Percentiles rank a stretch among this genome's conserved stretches.
phyloP scores from a whole-genome alignment of 805 yeast genomes.

The Ogataea wickerhamii region DNA sequence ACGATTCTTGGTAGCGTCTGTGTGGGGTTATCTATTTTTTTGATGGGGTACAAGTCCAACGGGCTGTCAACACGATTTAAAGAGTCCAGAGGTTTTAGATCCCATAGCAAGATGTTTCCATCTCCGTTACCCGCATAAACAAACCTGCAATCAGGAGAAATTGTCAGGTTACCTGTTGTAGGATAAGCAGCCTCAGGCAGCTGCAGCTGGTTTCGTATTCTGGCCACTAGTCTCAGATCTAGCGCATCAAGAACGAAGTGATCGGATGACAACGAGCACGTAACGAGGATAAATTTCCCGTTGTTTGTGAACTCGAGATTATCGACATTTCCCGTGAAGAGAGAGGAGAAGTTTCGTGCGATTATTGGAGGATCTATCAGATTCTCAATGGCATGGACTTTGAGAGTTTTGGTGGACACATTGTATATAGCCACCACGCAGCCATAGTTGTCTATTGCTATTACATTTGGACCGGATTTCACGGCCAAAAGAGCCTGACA shows the following conservation, averaged over 20 bases:
- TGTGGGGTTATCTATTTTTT: conserved; percentile 13
- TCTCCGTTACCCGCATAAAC: conserved; percentile 59
- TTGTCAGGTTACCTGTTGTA: conserved; percentile 54
- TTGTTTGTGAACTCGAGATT: conserved; percentile 42
- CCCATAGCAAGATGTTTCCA: conserved; percentile 53
- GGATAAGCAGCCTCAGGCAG: conserved; percentile 34
- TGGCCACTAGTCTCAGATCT: conserved; percentile 19
- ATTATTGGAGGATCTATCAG: conserved; percentile 58
- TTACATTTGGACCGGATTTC: conserved; percentile 33
- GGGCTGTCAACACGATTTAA: background rate
- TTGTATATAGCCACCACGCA: conserved; percentile 68
- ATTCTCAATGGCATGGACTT: conserved; percentile 58
- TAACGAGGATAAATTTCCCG: conserved; percentile 38
- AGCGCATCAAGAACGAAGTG: conserved; percentile 22
- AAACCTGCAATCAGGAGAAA: conserved; percentile 65
- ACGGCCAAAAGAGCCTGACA: conserved; percentile 60
- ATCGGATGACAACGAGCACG: conserved; percentile 24
- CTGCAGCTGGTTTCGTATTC: conserved; percentile 46
- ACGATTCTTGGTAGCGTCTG: conserved; percentile 44
- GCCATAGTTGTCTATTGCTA: conserved; percentile 84
- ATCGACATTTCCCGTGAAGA: conserved; percentile 1
- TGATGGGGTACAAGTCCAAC: conserved; percentile 18
- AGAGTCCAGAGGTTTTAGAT: conserved; percentile 24
- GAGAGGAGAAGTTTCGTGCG: conserved; percentile 36
- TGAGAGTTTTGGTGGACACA: conserved; percentile 41